phyloP scores from a whole-genome alignment of 345 rosid genomes.

The Salix dunnii region DNA sequence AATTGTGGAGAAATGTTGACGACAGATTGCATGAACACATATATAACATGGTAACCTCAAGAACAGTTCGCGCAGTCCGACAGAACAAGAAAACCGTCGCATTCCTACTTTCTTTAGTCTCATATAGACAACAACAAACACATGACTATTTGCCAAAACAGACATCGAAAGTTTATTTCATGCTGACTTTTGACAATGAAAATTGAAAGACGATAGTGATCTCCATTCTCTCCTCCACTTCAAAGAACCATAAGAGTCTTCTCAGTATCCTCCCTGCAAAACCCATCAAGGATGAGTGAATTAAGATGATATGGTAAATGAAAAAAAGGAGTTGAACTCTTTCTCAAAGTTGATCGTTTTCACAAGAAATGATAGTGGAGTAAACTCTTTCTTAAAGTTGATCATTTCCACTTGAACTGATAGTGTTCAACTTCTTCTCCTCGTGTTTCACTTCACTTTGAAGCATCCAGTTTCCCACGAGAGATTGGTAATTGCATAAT shows the following conservation, averaged over 20 bases:
- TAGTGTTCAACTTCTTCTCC: background rate
- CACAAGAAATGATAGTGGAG: too few relatives aligned
- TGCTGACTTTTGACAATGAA: background rate
- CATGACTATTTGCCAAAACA: slow-evolving; percentile 7
- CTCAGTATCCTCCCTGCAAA: slow-evolving; percentile 42
- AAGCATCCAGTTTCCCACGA: background rate
- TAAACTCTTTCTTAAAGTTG: background rate
- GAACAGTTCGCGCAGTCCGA: too few relatives aligned
- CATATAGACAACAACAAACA: background rate
- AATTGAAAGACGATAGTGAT: background rate
- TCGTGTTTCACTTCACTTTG: background rate
- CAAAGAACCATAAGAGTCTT: background rate
- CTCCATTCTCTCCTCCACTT: background rate
- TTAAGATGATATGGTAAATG: background rate
- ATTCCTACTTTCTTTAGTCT: background rate
- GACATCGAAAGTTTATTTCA: background rate
- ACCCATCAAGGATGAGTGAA: background rate
- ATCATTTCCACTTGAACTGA: background rate
- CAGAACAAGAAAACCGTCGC: background rate
- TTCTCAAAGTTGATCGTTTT: background rate
- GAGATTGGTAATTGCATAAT: background rate
- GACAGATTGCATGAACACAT: too few relatives aligned
- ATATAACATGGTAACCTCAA: too few relatives aligned
- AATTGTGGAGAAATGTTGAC: too few relatives aligned
- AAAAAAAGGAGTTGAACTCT: background rate